Base-by-base conservation (phyloP, 192 early-diverging fungal genomes). In the Phycomyces nitens region DNA sequence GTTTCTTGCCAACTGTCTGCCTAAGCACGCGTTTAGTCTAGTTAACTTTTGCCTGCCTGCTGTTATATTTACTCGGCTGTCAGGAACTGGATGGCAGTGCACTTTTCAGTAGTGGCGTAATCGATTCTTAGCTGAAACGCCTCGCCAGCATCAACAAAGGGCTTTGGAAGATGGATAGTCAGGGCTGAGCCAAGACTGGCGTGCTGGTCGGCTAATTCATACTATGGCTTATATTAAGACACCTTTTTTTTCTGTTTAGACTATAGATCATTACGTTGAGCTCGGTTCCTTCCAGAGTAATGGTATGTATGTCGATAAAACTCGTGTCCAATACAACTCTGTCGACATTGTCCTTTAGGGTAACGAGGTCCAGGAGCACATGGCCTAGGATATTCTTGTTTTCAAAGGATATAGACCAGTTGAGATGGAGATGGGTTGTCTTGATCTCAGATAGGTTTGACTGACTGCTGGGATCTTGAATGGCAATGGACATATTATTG, bases 11-110 rank as follows among this genome's bases (percentile, higher is more conserved):
- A 27, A 92, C 84, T 7, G 97, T 99, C 77, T 98, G 97, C 64
- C 86, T 91, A 49, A 54, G 26, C 11, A 23, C 23, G 53, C 60
- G 22, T 20, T 40, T 53, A 26, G 55, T 15, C 43, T 18, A 22
- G 56, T 12, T 21, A 54, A 49, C 16, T 29, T n/a, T 26, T 9
- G 52, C 22, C 41, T 43, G 23, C 14, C 7, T n/a, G 20, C 1
- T 12, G 16, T 40, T 26, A 14, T 21, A n/a, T 21, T 51, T 64
- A 86, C 84, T 82, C 85, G 1, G 93, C 91, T 38, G 82, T 82
- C 66, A 99, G 79, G 80, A 94, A 99, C 81, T 98, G 96, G 20
- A 91, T 78, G 22, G 97, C 97, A 34, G 92, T 88, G 72, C 92
- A 89, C 62, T 90, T 77, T 49, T 80, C 66, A 1, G 91, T 91